Base-by-base conservation (phyloP, 495 filamentous ascomycete genomes). In the Zalerion maritima region DNA sequence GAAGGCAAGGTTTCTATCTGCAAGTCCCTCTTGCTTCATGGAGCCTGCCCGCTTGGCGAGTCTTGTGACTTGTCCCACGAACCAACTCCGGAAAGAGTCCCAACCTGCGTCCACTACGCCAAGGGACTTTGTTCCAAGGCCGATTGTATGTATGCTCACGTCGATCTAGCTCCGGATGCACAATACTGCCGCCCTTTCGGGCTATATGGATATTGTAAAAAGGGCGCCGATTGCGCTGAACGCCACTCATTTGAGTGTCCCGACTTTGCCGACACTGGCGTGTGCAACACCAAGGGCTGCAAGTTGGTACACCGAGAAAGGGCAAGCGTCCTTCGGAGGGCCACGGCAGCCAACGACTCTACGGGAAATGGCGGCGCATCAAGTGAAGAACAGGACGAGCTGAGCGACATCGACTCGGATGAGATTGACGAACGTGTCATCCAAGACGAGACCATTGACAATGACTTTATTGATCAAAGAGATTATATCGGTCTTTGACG, bases 11-110 rank as follows among this genome's bases (percentile, higher is more conserved):
- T 91, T 42, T 84, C 89, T 21, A 80, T 91, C 26, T 97, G 89
- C 73, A 83, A 77, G 47, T 73, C 77, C 32, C 93, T 77, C 49
- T 67, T 94, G 30, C 66, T 74, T 34, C 81, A 76, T 55, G 80
- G 79, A 47, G 62, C 72, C 39, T 97, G 89, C 58, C 58, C 60
- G 32, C 70, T 70, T 54, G 85, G 84, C 52, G 73, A 74, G 43
- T 67, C 68, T 48, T 97, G 89, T 62, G 84, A 94, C 55, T 69
- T 96, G 32, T 94, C 89, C 37, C 89, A 97, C 69, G 79, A 86
- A 21, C 66, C 83, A 24, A 83, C 71, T 34, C 74, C 84, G 40
- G 70, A 94, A 51, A 72, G 85, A 49, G 81, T 81, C 35, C 83
- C 89, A 36, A 64, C 77, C 26, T 97, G 89, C 58, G 47, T 86